Base-by-base conservation (phyloP, 441 rosid genomes). In the Eutrema salsugineum region DNA sequence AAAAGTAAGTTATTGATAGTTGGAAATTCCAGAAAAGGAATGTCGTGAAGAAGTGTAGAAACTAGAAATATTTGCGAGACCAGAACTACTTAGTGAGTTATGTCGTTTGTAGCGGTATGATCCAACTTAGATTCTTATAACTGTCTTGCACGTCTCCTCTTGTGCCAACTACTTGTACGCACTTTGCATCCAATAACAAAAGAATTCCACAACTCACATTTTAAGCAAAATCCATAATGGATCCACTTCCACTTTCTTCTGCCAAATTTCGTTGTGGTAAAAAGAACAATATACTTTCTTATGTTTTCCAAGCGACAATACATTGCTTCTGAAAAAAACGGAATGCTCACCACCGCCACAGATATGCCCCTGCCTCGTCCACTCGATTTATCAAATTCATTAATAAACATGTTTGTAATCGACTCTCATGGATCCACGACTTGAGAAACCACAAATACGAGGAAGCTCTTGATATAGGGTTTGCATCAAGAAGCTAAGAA, bases 71-170 rank as follows among this genome's bases (percentile, higher is more conserved):
- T 40, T 36, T 22, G 17, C 1, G 71, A 66, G 59, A 66, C 46
- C 46, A 28, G 5, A 30, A 30, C 10, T 50, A 71, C 69, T 4
- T 33, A 35, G 4, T 54, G 46, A 33, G 51, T 33, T 63, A 44
- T 64, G 70, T 22, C 55, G 36, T 33, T 8, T 64, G 53, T 43
- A 61, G 38, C 10, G 3, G 53, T 54, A 54, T 54, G 49, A 54
- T 33, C 57, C 56, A 63, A 62, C 49, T 8, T n/a, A 44, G 39
- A 51, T 42, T 32, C 62, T 60, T 40, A 62, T n/a, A n/a, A n/a
- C 47, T 6, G 33, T 63, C 58, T 63, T 24, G 64, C 70, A 72
- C 76, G 65, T 44, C 70, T 63, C 14, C 56, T 24, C 63, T 3
- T 63, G 4, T 63, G 44, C 8, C 63, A 7, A 15, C 38, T 51